Evolutionary conservation across 176 grass and related monocot species (phyloP).

Genomic region (Oryza punctata): DNA sequence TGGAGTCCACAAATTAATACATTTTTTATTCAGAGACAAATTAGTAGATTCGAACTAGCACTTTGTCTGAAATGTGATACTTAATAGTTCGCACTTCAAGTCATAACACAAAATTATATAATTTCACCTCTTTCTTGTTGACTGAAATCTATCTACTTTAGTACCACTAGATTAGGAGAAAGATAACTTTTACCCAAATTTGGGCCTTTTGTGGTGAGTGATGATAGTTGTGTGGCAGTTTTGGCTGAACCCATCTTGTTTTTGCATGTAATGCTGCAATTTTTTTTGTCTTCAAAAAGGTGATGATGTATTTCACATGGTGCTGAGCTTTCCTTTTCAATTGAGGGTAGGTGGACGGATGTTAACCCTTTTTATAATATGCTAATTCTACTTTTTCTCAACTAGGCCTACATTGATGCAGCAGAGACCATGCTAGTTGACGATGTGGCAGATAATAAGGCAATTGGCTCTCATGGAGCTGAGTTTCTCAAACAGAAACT

Average conservation of each 20-base stretch:
- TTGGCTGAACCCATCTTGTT: neutral
- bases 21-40: neutral
- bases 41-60: neutral
- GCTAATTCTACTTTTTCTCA: slow-evolving; percentile 22
- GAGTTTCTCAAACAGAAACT: slow-evolving; percentile 60
- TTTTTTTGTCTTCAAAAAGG: neutral
- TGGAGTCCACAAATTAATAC: neutral
- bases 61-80: slow-evolving; percentile 5
- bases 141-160: neutral
- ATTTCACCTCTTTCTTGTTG: neutral
- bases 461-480: slow-evolving; percentile 87
- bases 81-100: neutral
- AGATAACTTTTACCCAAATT: neutral
- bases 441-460: slow-evolving; percentile 91
- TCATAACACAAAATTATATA: neutral
- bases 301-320: neutral
- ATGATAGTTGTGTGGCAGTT: neutral
- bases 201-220: neutral
- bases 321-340: neutral
- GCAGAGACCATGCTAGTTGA: slow-evolving; percentile 86
- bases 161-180: neutral
- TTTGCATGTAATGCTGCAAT: neutral
- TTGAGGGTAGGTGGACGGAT: neutral
- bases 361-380: neutral
- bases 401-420: slow-evolving; percentile 76